Evolutionary conservation across 2,329 filamentous ascomycete genomes (phyloP).

Genomic region (Akanthomyces lecanii): DNA sequence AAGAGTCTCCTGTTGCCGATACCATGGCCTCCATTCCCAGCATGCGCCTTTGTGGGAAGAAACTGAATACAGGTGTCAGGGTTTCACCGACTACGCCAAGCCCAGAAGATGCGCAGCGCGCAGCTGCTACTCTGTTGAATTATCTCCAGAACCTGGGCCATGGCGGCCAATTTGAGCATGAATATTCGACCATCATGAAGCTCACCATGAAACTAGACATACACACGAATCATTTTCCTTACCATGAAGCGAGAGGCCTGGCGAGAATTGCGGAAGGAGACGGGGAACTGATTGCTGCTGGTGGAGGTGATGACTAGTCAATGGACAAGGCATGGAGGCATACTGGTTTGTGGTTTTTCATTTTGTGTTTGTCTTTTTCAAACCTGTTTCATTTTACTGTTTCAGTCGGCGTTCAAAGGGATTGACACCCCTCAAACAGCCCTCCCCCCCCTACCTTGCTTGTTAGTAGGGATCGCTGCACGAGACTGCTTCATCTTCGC

Average conservation of each 20-base stretch:
- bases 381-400: background rate
- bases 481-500: too few relatives aligned
- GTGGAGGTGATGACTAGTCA: background rate
- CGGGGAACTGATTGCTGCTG: constrained; percentile 31
- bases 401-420: constrained; percentile 2
- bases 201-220: constrained; percentile 82
- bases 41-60: background rate
- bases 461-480: too few relatives aligned
- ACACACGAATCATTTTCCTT: constrained; percentile 44
- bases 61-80: background rate
- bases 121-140: constrained; percentile 73
- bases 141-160: constrained; percentile 72
- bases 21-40: background rate
- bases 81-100: constrained; percentile 51
- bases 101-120: constrained; percentile 79
- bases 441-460: background rate
- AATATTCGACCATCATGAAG: constrained; percentile 73
- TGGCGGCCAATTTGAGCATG: constrained; percentile 65
- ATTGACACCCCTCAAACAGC: background rate
- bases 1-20: background rate
- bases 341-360: background rate
- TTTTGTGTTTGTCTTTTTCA: background rate
- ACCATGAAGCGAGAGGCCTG: constrained; percentile 42
- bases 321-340: background rate
- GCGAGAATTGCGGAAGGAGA: constrained; percentile 57